These are phyloP conservation scores for Diaporthe ampelina DNA, from an alignment of 2,329 filamentous ascomycete species.

Conservation along the genomic window DNA sequence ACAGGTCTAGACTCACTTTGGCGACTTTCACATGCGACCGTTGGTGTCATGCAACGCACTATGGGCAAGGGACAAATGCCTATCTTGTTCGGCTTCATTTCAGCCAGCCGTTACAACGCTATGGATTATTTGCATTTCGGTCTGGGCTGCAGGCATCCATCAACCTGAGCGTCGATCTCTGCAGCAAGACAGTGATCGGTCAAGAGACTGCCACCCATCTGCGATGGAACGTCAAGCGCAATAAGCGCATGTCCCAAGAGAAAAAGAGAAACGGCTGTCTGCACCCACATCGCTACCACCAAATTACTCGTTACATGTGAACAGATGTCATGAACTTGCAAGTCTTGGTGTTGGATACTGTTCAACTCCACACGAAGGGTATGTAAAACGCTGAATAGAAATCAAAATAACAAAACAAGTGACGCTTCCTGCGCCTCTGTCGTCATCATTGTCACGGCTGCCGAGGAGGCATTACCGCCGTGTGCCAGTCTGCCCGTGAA, in stretches of 20 bases:
- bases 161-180: background rate
- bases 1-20: background rate
- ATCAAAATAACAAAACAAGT: background rate
- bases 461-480: slow-evolving; percentile 1
- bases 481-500: slow-evolving; percentile 21
- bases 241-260: background rate
- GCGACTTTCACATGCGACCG: slow-evolving; percentile 12
- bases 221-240: background rate
- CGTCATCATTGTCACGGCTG: slow-evolving; percentile 13
- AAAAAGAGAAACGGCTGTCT: background rate
- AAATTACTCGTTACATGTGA: background rate
- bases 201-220: background rate
- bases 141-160: background rate
- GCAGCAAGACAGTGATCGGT: background rate
- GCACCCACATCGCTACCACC: background rate
- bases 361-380: slow-evolving; percentile 7
- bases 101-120: background rate
- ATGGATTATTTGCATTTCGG: background rate
- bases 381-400: background rate
- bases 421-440: slow-evolving; percentile 18
- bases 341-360: slow-evolving; percentile 26
- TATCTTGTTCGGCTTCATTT: background rate
- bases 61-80: background rate
- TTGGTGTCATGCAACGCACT: background rate
- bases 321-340: background rate